phyloP scores from a whole-genome alignment of 2,329 filamentous ascomycete species.

The Aspergillus hortae region DNA sequence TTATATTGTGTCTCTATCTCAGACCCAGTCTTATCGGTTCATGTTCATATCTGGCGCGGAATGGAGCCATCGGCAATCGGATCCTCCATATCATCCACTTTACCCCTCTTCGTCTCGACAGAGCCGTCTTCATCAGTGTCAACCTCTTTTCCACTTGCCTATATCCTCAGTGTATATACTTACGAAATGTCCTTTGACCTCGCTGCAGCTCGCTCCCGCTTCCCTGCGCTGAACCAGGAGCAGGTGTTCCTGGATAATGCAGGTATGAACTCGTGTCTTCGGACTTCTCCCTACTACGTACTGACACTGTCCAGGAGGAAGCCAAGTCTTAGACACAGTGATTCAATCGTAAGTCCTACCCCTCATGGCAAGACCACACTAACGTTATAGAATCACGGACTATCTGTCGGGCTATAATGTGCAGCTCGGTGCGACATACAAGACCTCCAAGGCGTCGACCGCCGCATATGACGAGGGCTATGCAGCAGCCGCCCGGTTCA shows the following conservation, averaged over 20 bases:
- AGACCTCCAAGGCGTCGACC: conserved; percentile 57
- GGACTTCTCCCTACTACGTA: neutral
- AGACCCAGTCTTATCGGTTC: too few species aligned
- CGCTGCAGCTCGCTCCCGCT: conserved; percentile 54
- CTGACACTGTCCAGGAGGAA: conserved; percentile 52
- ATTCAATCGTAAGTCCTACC: conserved; percentile 56
- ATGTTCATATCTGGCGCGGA: too few species aligned
- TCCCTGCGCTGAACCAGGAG: conserved; percentile 64
- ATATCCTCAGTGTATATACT: neutral
- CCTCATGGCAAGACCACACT: neutral
- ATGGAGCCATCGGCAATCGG: too few species aligned
- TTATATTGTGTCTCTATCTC: neutral
- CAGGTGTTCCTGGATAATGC: conserved; percentile 75
- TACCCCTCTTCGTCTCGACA: neutral
- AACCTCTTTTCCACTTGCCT: neutral
- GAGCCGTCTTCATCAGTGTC: neutral
- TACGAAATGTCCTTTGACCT: conserved; percentile 49
- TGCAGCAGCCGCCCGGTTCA: conserved; percentile 63
- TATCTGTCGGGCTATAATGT: conserved; percentile 69
- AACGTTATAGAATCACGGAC: conserved; percentile 52
- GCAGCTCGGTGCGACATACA: conserved; percentile 70
- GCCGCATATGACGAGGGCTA: conserved; percentile 58
- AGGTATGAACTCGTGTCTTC: conserved; percentile 12
- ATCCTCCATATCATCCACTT: too few species aligned
- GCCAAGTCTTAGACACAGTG: conserved; percentile 64